phyloP scores from a whole-genome alignment of 352 stramenopile species.

The Globisporangium paddicum region DNA sequence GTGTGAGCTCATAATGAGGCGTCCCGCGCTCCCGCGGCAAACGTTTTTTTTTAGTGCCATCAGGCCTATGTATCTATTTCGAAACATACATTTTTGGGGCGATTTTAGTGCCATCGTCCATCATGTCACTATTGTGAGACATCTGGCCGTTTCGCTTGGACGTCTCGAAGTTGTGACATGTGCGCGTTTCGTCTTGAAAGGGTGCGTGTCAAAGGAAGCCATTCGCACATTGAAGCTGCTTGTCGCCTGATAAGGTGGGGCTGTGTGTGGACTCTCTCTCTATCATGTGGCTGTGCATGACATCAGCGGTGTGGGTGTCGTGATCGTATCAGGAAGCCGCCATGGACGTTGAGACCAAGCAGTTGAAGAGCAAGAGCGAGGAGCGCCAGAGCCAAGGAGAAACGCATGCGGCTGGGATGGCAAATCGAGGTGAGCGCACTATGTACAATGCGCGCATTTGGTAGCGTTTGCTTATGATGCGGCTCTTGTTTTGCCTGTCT shows the following conservation, averaged over 20 bases:
- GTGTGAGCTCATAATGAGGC: no score
- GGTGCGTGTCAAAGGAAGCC: neutral
- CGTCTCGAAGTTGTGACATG: no score
- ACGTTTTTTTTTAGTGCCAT: no score
- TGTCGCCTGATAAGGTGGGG: neutral
- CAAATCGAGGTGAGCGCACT: slow-evolving; percentile 7
- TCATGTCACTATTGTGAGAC: no score
- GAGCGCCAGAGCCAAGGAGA: neutral
- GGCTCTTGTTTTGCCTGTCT: neutral
- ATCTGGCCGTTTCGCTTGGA: no score
- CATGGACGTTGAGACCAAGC: neutral
- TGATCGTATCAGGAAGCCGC: neutral
- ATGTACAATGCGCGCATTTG: no score
- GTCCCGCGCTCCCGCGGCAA: no score
- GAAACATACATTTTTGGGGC: no score
- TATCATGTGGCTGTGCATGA: neutral
- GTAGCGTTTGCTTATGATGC: no score
- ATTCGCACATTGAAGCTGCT: neutral
- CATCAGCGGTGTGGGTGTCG: neutral
- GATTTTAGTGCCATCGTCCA: no score
- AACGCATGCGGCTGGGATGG: neutral
- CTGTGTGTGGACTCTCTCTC: no score
- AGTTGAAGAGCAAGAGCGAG: neutral
- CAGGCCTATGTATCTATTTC: no score
- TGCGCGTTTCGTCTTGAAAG: neutral